Percentiles rank a stretch among this genome's conserved stretches.
Conservation (phyloP, 2,329 filamentous ascomycete genomes). For the Alternaria gansuensis region DNA sequence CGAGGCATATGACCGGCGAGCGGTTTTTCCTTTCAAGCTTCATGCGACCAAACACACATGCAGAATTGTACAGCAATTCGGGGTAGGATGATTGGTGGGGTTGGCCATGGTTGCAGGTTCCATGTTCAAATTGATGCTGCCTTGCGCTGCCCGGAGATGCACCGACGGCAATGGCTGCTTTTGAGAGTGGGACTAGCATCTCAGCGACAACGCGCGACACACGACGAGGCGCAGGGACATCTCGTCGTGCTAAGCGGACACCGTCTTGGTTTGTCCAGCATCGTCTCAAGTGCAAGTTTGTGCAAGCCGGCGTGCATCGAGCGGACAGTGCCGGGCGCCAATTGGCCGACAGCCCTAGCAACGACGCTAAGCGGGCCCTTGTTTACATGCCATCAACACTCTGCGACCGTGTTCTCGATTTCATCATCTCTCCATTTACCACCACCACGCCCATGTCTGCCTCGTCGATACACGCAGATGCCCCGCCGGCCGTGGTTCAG, state of each 20-base stretch:
- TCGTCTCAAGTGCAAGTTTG: constrained; percentile 8
- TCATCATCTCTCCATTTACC: constrained; percentile 38
- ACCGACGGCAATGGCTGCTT: constrained; percentile 26
- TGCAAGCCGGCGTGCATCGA: constrained; percentile 18
- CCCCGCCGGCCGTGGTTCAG: constrained; percentile 65
- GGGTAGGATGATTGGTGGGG: constrained; percentile 5
- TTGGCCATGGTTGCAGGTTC: constrained; percentile 5
- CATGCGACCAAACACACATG: background rate
- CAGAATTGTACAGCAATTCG: background rate
- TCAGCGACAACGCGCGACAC: constrained; percentile 10
- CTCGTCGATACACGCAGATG: constrained; percentile 61
- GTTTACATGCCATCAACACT: constrained; percentile 33
- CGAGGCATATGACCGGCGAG: constrained; percentile 19
- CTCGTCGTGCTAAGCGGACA: constrained; percentile 10
- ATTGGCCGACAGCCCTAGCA: constrained; percentile 23
- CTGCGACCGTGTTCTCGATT: constrained; percentile 37
- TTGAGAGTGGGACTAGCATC: background rate
- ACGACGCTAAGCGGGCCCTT: constrained; percentile 22
- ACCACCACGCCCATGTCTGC: constrained; percentile 49
- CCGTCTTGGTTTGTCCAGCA: background rate
- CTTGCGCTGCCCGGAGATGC: constrained; percentile 34
- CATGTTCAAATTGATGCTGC: constrained; percentile 32
- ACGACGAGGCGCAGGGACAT: constrained; percentile 6
- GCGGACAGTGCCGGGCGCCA: constrained; percentile 11
- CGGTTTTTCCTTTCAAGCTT: constrained; percentile 18